phyloP scores from a whole-genome alignment of 345 rosid species.

The Erodium maritimum region DNA sequence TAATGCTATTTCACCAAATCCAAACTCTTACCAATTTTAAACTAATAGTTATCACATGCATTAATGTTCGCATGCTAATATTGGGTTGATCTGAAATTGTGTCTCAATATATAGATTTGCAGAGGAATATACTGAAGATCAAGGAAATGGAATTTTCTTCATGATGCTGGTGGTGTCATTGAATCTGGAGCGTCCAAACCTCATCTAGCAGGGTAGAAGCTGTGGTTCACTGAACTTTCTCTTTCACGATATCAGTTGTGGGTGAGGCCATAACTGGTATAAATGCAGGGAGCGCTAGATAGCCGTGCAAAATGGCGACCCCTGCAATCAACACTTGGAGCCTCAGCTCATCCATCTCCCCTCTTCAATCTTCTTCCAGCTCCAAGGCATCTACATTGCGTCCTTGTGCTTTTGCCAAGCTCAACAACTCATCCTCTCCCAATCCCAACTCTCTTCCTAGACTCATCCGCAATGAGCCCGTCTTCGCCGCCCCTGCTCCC shows the following conservation, averaged over 20 bases:
- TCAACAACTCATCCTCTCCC: constrained; percentile 5
- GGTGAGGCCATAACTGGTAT: constrained; percentile 14
- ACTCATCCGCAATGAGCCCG: constrained; percentile 66
- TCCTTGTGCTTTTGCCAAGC: constrained; percentile 29
- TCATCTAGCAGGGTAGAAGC: constrained; percentile 45
- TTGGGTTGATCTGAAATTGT: neutral
- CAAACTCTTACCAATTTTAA: neutral
- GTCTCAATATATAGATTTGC: too few relatives aligned
- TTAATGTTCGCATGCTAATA: neutral
- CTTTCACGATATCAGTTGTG: constrained; percentile 33
- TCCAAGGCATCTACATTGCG: constrained; percentile 15
- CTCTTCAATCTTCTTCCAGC: constrained; percentile 27
- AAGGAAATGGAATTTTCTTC: neutral
- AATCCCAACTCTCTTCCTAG: constrained; percentile 34
- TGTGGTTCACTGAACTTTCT: constrained; percentile 41
- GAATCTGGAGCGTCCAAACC: constrained; percentile 29
- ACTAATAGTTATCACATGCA: neutral
- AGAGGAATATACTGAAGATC: neutral
- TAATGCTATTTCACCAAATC: neutral
- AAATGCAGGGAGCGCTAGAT: constrained; percentile 12
- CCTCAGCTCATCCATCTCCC: constrained; percentile 38
- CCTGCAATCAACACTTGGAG: constrained; percentile 36
- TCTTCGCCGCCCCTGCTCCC: constrained; percentile 65
- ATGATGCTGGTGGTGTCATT: neutral
- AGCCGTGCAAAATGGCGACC: constrained; percentile 23